phyloP scores from a whole-genome alignment of 495 filamentous ascomycete genomes.

The Jackrogersella multiformis region DNA sequence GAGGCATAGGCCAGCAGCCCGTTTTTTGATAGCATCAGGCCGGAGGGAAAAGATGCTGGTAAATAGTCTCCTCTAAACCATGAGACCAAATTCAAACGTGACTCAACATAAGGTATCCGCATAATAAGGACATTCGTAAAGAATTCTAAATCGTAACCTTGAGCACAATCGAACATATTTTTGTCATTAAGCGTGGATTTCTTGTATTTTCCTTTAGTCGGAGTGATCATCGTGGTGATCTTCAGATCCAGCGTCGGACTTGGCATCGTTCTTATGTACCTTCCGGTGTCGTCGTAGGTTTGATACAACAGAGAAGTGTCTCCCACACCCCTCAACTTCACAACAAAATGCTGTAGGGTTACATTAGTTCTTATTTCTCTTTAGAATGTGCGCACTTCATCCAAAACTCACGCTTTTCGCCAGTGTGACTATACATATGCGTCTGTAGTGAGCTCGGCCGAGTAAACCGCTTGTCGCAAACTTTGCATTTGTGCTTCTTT shows the following conservation, averaged over 20 bases:
- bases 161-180: slow-evolving; percentile 36
- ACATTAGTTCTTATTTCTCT: slow-evolving; percentile 47
- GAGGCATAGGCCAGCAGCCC: slow-evolving; percentile 30
- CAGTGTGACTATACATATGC: slow-evolving; percentile 99
- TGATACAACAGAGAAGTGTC: slow-evolving; percentile 97
- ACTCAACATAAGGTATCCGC: slow-evolving; percentile 40
- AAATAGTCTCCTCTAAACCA: slow-evolving; percentile 42
- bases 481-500: slow-evolving; percentile 99
- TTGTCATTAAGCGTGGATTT: slow-evolving; percentile 35
- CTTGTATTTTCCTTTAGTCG: slow-evolving; percentile 44
- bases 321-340: slow-evolving; percentile 93
- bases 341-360: slow-evolving; percentile 83
- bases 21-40: slow-evolving; percentile 37
- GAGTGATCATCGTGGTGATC: slow-evolving; percentile 61
- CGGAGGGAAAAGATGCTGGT: slow-evolving; percentile 31
- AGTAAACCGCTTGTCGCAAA: slow-evolving; percentile 98
- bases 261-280: slow-evolving; percentile 86
- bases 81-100: slow-evolving; percentile 39
- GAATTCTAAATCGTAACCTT: slow-evolving; percentile 39
- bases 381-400: neutral
- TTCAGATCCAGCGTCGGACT: slow-evolving; percentile 62
- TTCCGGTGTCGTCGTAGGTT: slow-evolving; percentile 95
- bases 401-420: slow-evolving; percentile 90
- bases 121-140: slow-evolving; percentile 39
- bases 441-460: slow-evolving; percentile 95